Evolutionary conservation across 768 basidiomycete species (phyloP).

Genomic region (Lentinula detonsa): DNA sequence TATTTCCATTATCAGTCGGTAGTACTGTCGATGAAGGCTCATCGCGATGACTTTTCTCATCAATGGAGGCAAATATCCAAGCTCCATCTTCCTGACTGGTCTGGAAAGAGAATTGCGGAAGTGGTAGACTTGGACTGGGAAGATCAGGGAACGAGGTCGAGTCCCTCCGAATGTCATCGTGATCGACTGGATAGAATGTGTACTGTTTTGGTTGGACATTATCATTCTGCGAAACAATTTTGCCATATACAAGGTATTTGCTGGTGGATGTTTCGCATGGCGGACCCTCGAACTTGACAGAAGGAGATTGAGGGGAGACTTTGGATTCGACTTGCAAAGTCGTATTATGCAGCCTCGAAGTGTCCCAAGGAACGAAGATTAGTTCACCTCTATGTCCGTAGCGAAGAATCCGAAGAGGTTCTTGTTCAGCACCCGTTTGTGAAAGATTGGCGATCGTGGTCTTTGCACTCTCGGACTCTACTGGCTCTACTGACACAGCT

Average conservation of each 20-base stretch:
- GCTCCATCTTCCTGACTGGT: not conserved
- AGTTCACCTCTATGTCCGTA: not conserved
- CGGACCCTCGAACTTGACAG: not conserved
- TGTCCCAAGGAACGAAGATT: not conserved
- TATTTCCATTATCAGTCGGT: not conserved
- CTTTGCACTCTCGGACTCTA: not conserved
- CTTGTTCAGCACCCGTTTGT: not conserved
- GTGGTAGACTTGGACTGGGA: too few relatives aligned
- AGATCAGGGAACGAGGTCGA: not conserved
- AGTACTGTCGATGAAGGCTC: not conserved
- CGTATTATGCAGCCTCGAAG: not conserved
- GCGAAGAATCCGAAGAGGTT: not conserved
- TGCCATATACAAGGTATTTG: not conserved
- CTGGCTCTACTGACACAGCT: not conserved
- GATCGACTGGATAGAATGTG: not conserved
- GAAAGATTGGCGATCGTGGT: too few relatives aligned
- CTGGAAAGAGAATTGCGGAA: not conserved
- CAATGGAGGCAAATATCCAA: not conserved
- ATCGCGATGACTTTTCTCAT: not conserved
- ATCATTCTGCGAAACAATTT: not conserved
- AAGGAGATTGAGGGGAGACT: not conserved
- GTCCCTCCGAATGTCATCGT: not conserved
- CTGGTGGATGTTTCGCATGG: not conserved
- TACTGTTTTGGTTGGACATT: not conserved
- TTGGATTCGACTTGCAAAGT: not conserved